These are phyloP conservation scores for Silene uniflora DNA, from an alignment of 148 eudicot genomes.

Conservation along the genomic window DNA sequence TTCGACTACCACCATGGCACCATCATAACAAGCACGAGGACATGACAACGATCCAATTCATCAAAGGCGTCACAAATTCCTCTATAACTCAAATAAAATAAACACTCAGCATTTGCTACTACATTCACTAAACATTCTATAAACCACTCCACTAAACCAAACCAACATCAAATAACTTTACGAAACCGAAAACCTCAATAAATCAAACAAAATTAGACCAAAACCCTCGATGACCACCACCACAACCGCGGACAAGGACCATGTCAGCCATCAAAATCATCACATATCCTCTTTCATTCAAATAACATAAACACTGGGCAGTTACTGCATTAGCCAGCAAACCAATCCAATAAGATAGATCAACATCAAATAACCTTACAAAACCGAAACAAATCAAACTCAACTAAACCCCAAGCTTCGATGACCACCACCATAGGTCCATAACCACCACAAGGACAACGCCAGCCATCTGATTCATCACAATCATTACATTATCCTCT, in stretches of 20 bases:
- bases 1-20: too few species aligned
- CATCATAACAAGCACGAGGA: too few species aligned
- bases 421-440: background rate
- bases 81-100: too few species aligned
- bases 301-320: too few species aligned
- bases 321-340: background rate
- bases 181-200: background rate
- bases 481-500: constrained; percentile 34
- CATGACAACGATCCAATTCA: too few species aligned
- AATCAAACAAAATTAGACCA: background rate
- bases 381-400: background rate
- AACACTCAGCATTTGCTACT: too few species aligned
- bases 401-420: background rate
- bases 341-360: background rate
- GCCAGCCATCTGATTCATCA: constrained; percentile 30
- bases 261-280: constrained; percentile 51
- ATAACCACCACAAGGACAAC: constrained; percentile 53
- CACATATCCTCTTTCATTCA: constrained; percentile 8
- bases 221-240: constrained; percentile 52
- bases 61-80: too few species aligned
- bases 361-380: background rate
- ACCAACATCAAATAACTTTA: background rate
- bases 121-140: too few species aligned
- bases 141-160: background rate
- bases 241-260: constrained; percentile 57